Base-by-base conservation (phyloP, 495 filamentous ascomycete species). In the Xylaria grammica region DNA sequence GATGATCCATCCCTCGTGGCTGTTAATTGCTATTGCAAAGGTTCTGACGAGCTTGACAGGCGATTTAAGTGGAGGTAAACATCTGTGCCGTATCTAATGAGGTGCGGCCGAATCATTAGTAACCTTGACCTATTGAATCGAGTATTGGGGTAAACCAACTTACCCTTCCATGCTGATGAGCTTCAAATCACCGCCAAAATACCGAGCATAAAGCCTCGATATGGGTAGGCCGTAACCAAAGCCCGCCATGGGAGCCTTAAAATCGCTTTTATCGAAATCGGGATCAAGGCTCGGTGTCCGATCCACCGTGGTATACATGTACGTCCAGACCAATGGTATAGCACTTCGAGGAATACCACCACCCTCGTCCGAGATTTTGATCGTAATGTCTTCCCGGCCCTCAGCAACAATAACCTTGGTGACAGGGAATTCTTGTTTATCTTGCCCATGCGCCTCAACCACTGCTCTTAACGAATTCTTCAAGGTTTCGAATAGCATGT, bases 141-240 rank as follows among this genome's bases (percentile, higher is more conserved):
- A 48, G 8, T 19, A 57, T 30, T 29, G 53, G 52, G 49, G 48
- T 26, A 26, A 26, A 29, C 19, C 8, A 51, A 53, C 92, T 80
- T 82, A 97, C 95, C 95, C 95, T 81, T 99, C 95, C 95, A 99
- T 97, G 74, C 94, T 97, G 71, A 98, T 99, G 78, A 99, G 73
- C 74, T 97, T 98, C 67, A 99, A 75, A 76, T 99, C 95, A 45
- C 95, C 95, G 36, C 95, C 95, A 74, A 99, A 99, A 78, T 99
- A 99, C 63, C 95, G 82, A 58, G 95, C 96, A 74, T 99, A 99
- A 42, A 99, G 82, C 69, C 95, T 82, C 73, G 90, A 93, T 67
- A 99, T 97, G 0, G 95, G 95, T 65, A 99, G 74, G 17, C 95
- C 95, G 70, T 99, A 99, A 20, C 95, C 95, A 72, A 99, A 99